Evolutionary conservation across 2,329 filamentous ascomycete genomes (phyloP).

Genomic region (Metarhizium sp.): DNA sequence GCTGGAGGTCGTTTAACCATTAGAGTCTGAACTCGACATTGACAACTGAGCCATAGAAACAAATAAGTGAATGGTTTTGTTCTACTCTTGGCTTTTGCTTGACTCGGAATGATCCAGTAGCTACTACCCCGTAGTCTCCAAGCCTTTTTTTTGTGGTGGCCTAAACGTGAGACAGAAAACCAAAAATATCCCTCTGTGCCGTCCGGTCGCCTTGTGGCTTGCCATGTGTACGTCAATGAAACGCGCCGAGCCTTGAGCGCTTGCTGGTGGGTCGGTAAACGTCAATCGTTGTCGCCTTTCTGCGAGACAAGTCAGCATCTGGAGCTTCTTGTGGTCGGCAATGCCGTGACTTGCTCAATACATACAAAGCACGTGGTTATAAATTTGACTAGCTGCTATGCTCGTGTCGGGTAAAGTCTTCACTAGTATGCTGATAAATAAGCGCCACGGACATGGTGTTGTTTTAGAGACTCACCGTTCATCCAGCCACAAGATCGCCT

Average conservation of each 20-base stretch:
- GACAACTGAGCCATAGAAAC: neutral
- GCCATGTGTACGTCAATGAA: conserved; percentile 28
- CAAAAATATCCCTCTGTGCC: conserved; percentile 10
- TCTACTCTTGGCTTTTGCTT: neutral
- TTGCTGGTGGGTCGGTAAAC: conserved; percentile 17
- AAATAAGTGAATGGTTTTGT: neutral
- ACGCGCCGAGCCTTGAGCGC: conserved; percentile 19
- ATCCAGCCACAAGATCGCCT: no score
- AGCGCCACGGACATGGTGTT: no score
- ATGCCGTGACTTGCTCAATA: neutral
- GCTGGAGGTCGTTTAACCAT: neutral
- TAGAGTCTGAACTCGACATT: neutral
- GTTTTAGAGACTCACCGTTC: no score
- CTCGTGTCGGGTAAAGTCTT: no score
- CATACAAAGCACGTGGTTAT: neutral
- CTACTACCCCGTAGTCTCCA: neutral
- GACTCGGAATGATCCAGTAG: neutral
- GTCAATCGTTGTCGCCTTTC: neutral
- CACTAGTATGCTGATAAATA: no score
- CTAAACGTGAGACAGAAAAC: conserved; percentile 9
- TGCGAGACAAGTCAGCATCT: neutral
- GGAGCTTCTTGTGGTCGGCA: neutral
- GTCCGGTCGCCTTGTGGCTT: conserved; percentile 16
- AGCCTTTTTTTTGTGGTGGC: neutral
- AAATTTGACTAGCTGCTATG: no score